A percentile compares a stretch with the other conserved stretches of the same genome.
Conservation (phyloP, 768 basidiomycete genomes). For the Xanthoconium stramineum region DNA sequence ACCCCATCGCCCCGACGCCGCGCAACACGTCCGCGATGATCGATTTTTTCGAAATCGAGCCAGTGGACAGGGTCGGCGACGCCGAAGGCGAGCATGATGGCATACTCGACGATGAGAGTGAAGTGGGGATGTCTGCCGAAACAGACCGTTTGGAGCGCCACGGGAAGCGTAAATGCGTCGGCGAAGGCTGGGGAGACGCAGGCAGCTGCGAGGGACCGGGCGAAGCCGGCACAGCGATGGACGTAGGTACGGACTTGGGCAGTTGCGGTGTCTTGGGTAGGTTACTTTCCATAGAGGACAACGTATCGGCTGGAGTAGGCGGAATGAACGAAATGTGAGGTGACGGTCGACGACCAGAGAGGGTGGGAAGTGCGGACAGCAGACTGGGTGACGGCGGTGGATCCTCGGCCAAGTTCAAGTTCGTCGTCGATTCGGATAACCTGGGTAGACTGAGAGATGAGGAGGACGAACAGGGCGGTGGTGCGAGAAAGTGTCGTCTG, state of each 20-base stretch:
- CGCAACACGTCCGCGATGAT: conserved; percentile 39
- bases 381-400: conserved; percentile 22
- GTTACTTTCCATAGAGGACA: neutral
- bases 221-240: neutral
- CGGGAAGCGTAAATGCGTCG: neutral
- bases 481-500: conserved; percentile 17
- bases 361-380: conserved; percentile 20
- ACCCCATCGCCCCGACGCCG: conserved; percentile 39
- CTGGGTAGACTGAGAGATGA: conserved; percentile 27
- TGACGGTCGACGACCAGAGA: conserved; percentile 21
- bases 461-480: conserved; percentile 22
- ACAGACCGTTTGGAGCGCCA: conserved; percentile 12
- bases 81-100: conserved; percentile 1
- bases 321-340: conserved; percentile 9
- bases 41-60: conserved; percentile 12
- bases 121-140: neutral
- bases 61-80: conserved; percentile 4
- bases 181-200: neutral
- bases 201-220: neutral
- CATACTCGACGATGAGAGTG: neutral
- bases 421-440: conserved; percentile 9
- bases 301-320: conserved; percentile 1
- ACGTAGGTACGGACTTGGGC: neutral
- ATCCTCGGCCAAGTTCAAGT: conserved; percentile 6
- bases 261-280: neutral